Conservation (phyloP, 208 protist genomes). For the Trypanosoma vivax region DNA sequence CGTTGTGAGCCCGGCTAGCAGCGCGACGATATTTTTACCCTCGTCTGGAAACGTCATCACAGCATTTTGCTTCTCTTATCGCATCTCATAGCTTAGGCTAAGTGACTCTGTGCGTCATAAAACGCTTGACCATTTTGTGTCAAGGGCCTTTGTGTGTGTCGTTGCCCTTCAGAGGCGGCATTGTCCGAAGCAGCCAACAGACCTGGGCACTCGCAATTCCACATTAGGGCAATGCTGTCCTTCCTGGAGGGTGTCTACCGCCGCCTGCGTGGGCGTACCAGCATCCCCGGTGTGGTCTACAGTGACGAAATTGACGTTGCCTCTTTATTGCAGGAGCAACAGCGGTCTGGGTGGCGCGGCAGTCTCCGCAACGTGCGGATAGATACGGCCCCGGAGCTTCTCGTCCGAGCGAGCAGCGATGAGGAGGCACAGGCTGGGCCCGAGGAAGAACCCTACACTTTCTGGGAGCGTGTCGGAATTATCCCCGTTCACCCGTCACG, state of each 20-base stretch:
- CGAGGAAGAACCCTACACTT: conserved; percentile 83
- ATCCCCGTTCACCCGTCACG: conserved; percentile 77
- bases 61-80: too few relatives aligned
- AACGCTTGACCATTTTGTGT: too few relatives aligned
- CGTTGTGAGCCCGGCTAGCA: too few relatives aligned
- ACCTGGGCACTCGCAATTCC: too few relatives aligned
- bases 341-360: conserved; percentile 30
- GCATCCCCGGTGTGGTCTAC: conserved; percentile 73
- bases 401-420: conserved; percentile 17
- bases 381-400: conserved; percentile 33
- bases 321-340: conserved; percentile 21
- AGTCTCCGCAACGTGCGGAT: conserved; percentile 64
- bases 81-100: too few relatives aligned
- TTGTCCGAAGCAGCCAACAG: too few relatives aligned
- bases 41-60: too few relatives aligned
- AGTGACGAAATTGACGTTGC: conserved; percentile 47
- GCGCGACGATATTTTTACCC: too few relatives aligned
- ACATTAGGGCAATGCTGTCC: neutral
- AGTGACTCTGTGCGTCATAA: too few relatives aligned
- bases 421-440: conserved; percentile 27
- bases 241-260: conserved; percentile 20
- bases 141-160: too few relatives aligned
- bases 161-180: too few relatives aligned
- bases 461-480: conserved; percentile 76
- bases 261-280: conserved; percentile 23